A percentile compares a stretch with the other conserved stretches of the same genome.
Evolutionary conservation across 1,284 basidiomycete species (phyloP).

Genomic region (Neonothopanus nambi): DNA sequence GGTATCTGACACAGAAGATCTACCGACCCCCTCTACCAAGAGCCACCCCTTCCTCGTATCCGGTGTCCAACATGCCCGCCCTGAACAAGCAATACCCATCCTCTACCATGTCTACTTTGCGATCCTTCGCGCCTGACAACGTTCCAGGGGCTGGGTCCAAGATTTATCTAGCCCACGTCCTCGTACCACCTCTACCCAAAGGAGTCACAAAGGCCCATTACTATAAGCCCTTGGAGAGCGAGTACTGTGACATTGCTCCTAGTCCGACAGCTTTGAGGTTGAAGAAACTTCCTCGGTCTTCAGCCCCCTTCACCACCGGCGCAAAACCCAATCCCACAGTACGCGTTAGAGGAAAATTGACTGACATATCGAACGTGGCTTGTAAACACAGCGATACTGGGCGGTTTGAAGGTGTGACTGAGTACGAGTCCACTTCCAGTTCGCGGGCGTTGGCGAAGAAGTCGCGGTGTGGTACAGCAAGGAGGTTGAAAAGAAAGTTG

Average conservation of each 20-base stretch:
- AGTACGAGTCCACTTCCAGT: background rate
- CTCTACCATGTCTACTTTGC: too few species aligned
- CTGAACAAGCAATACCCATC: too few species aligned
- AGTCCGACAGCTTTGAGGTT: background rate
- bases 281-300: background rate
- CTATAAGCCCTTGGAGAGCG: background rate
- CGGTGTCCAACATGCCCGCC: too few species aligned
- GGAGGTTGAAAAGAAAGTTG: too few species aligned
- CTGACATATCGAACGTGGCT: background rate
- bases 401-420: background rate
- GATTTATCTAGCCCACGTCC: background rate
- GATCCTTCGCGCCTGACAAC: too few species aligned
- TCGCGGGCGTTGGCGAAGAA: too few species aligned
- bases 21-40: background rate
- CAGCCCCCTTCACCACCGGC: background rate
- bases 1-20: too few species aligned
- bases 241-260: background rate
- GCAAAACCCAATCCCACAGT: too few species aligned
- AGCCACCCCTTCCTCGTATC: background rate
- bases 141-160: background rate
- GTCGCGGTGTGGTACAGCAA: too few species aligned
- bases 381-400: background rate
- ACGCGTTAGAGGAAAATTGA: background rate
- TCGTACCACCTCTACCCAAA: background rate
- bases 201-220: constrained; percentile 2